Percentiles rank a stretch among this genome's conserved stretches.
Evolutionary conservation across 2,329 filamentous ascomycete genomes (phyloP).

Genomic region (Didymella segeticola): DNA sequence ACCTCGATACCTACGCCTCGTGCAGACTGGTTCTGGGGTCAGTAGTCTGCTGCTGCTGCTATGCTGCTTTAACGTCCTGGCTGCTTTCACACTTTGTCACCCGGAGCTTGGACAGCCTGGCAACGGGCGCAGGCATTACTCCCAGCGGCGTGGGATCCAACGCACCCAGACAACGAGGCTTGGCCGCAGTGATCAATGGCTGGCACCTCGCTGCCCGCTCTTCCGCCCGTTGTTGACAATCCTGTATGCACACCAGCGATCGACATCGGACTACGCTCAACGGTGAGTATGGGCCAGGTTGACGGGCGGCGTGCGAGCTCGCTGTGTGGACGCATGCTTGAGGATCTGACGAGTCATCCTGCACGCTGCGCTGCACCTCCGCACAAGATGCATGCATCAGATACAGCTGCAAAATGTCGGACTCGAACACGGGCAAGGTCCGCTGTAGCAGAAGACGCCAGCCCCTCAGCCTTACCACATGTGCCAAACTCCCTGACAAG

Average conservation of each 20-base stretch:
- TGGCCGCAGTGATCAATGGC: slow-evolving; percentile 20
- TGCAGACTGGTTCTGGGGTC: slow-evolving; percentile 4
- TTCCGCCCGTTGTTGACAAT: slow-evolving; percentile 32
- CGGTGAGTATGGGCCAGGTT: slow-evolving; percentile 20
- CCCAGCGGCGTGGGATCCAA: slow-evolving; percentile 27
- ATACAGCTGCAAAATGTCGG: slow-evolving; percentile 19
- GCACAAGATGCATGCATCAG: slow-evolving; percentile 24
- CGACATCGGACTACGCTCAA: slow-evolving; percentile 19
- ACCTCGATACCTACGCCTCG: slow-evolving; percentile 8
- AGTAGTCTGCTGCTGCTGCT: slow-evolving; percentile 5
- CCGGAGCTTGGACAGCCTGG: background rate
- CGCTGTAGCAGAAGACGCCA: slow-evolving; percentile 22
- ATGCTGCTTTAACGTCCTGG: background rate
- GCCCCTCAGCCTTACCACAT: slow-evolving; percentile 31
- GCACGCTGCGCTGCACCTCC: slow-evolving; percentile 25
- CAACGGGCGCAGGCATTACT: slow-evolving; percentile 17
- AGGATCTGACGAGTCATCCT: slow-evolving; percentile 21
- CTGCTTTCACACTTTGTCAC: slow-evolving; percentile 5
- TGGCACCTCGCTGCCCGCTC: slow-evolving; percentile 23
- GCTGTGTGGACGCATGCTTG: slow-evolving; percentile 7
- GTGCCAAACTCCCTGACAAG: slow-evolving; percentile 5
- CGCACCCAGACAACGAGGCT: slow-evolving; percentile 32
- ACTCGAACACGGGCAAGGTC: slow-evolving; percentile 19
- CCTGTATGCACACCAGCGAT: slow-evolving; percentile 26
- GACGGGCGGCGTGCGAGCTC: slow-evolving; percentile 8